These are phyloP conservation scores for Prunus mongolica DNA, from an alignment of 306 rosid species.

Conservation along the genomic window DNA sequence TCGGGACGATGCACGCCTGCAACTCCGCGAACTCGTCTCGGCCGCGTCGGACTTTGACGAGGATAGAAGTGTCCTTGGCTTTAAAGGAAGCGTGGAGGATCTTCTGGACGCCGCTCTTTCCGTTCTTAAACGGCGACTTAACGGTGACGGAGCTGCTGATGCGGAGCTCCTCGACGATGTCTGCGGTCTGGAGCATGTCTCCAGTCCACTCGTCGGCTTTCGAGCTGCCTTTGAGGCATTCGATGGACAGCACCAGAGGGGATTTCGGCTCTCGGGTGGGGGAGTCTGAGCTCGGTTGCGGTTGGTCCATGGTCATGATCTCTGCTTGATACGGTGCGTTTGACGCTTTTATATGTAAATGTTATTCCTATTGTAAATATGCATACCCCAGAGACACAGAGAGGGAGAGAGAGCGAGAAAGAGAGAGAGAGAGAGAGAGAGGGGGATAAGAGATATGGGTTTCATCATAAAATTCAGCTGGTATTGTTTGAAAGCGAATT, in stretches of 20 bases:
- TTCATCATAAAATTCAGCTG: too few relatives aligned
- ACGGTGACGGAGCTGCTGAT: constrained; percentile 45
- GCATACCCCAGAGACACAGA: neutral
- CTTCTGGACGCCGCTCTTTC: constrained; percentile 68
- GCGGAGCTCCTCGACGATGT: constrained; percentile 77
- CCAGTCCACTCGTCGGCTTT: constrained; percentile 78
- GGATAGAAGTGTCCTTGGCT: constrained; percentile 74
- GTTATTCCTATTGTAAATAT: neutral
- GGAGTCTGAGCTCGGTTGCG: constrained; percentile 52
- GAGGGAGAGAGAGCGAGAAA: neutral
- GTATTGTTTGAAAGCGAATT: too few relatives aligned
- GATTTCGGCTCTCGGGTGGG: constrained; percentile 47
- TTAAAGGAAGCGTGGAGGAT: constrained; percentile 56
- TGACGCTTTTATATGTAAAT: neutral
- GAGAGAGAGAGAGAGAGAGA: too few relatives aligned
- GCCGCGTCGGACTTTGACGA: constrained; percentile 52
- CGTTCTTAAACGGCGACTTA: constrained; percentile 65
- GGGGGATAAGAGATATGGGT: too few relatives aligned
- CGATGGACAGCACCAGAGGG: constrained; percentile 55
- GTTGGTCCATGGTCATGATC: constrained; percentile 70
- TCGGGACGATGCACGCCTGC: constrained; percentile 87
- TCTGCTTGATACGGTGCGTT: neutral
- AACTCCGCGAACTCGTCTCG: constrained; percentile 58
- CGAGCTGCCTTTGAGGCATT: constrained; percentile 74
- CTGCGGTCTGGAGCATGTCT: constrained; percentile 83